Percentiles rank a stretch among this genome's conserved stretches.
Conservation (phyloP, 805 yeast genomes). For the Pichia pseudocactophila region DNA sequence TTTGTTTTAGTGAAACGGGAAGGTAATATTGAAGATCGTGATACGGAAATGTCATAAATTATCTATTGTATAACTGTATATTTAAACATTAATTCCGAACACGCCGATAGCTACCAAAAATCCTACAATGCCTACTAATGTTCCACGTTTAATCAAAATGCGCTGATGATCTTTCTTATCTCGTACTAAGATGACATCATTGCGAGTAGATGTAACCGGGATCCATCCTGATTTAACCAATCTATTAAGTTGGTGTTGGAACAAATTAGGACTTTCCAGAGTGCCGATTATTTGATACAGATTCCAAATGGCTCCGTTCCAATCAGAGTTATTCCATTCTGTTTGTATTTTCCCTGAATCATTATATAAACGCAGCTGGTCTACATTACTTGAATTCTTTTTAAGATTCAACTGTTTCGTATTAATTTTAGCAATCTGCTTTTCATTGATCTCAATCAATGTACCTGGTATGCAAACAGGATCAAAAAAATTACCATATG, state of each 20-base stretch:
- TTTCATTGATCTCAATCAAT: slow-evolving; percentile 16
- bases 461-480: slow-evolving; percentile 32
- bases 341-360: slow-evolving; percentile 1
- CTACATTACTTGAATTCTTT: background rate
- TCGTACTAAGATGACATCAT: slow-evolving; percentile 34
- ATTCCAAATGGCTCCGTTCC: slow-evolving; percentile 2
- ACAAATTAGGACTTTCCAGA: background rate
- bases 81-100: background rate
- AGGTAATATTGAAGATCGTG: slow-evolving; percentile 10
- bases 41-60: slow-evolving; percentile 6
- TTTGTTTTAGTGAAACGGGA: slow-evolving; percentile 31
- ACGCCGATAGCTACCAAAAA: background rate
- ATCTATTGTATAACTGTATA: background rate
- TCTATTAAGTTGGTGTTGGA: background rate
- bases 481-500: slow-evolving; percentile 36
- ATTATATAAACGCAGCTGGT: slow-evolving; percentile 4
- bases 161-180: slow-evolving; percentile 2
- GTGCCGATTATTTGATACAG: background rate
- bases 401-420: background rate
- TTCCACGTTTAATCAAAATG: background rate
- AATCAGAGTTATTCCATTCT: background rate
- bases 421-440: background rate
- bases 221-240: slow-evolving; percentile 36
- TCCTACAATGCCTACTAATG: background rate
- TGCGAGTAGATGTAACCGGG: slow-evolving; percentile 43